A percentile compares a stretch with the other conserved stretches of the same genome.
phyloP scores from a whole-genome alignment of 177 flowering plant genomes.

The Vitis hybrid region DNA sequence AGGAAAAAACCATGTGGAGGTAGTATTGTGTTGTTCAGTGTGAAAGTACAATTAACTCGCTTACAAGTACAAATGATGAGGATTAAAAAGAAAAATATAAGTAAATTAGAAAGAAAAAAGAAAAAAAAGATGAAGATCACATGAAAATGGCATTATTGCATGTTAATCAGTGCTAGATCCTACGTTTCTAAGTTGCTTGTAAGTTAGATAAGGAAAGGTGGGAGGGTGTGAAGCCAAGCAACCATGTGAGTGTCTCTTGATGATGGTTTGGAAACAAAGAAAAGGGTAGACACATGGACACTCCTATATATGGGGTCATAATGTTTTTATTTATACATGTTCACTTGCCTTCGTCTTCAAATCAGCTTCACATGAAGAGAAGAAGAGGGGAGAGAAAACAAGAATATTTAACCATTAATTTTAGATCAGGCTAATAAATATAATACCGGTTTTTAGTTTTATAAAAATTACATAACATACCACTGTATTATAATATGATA shows the following conservation, averaged over 20 bases:
- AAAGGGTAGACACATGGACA: constrained; percentile 12
- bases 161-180: constrained; percentile 3
- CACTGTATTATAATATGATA: no score
- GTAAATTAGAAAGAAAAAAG: not conserved
- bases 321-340: constrained; percentile 3
- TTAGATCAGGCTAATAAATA: no score
- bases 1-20: not conserved
- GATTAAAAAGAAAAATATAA: not conserved
- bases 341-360: constrained; percentile 31
- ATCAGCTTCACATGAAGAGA: constrained; percentile 25
- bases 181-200: constrained; percentile 15
- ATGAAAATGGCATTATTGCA: constrained; percentile 3
- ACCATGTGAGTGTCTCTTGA: constrained; percentile 27
- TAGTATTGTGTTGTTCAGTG: not conserved
- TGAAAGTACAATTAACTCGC: not conserved
- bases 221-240: constrained; percentile 20
- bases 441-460: no score
- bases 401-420: not conserved
- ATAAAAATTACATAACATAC: no score
- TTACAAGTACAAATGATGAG: not conserved
- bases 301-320: constrained; percentile 5
- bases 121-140: no score
- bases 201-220: constrained; percentile 3
- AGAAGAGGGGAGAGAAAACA: not conserved
- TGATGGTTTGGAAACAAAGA: constrained; percentile 27